Percentiles rank a stretch among this genome's conserved stretches.
phyloP scores from a whole-genome alignment of 768 basidiomycete species.

The Termitomyces sp. region DNA sequence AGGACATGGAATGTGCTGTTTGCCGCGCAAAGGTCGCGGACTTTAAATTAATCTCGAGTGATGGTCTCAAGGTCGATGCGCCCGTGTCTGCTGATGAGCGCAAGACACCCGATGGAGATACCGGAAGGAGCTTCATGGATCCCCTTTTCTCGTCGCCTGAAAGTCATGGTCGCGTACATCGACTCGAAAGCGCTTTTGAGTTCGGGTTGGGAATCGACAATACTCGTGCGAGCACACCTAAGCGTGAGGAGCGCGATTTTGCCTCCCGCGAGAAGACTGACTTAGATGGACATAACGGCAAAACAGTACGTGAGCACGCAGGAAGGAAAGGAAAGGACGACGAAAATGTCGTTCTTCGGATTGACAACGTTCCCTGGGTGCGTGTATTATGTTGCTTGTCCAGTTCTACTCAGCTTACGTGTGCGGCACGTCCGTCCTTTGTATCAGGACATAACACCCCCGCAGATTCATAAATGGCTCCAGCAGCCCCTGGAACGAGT shows the following conservation, averaged over 20 bases:
- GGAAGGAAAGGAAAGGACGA: constrained; percentile 19
- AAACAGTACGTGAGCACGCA: constrained; percentile 7
- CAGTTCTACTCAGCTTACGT: not conserved
- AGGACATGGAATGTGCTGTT: constrained; percentile 82
- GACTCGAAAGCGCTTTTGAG: constrained; percentile 38
- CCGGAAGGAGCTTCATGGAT: constrained; percentile 29
- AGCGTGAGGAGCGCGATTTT: constrained; percentile 23
- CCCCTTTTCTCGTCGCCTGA: constrained; percentile 33
- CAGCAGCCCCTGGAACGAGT: constrained; percentile 67
- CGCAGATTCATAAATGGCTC: constrained; percentile 64
- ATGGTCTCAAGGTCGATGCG: constrained; percentile 9
- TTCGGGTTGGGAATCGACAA: constrained; percentile 34
- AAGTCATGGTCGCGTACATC: constrained; percentile 21
- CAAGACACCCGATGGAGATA: constrained; percentile 15
- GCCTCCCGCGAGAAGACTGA: not conserved
- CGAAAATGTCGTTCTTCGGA: constrained; percentile 65
- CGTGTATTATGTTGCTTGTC: constrained; percentile 16
- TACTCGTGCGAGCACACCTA: constrained; percentile 44
- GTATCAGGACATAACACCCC: constrained; percentile 79
- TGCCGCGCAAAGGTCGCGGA: constrained; percentile 69
- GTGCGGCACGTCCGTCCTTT: not conserved
- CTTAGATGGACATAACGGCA: constrained; percentile 10
- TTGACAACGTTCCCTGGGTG: constrained; percentile 91
- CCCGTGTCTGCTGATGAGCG: constrained; percentile 4
- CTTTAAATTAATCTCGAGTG: constrained; percentile 49